Evolutionary conservation across 805 yeast species (phyloP), one percentile per base, ranked within the genome.

Genomic region (Brettanomyces bruxellensis): DNA sequence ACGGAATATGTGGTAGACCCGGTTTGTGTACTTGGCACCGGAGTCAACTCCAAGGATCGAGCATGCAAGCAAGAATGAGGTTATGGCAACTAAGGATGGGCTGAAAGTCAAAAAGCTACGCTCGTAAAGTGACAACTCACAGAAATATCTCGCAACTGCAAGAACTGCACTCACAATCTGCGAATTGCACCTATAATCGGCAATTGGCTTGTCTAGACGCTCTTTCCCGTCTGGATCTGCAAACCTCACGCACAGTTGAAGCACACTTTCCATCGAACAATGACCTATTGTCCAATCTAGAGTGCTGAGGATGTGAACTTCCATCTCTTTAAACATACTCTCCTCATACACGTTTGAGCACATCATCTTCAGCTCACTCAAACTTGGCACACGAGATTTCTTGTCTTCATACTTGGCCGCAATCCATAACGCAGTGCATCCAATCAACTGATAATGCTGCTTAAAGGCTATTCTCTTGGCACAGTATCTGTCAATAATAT

Each of bases 361-460:
- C 81, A 78, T 76, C 47, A 71, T 61, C 9, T 75, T 64, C 51
- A 78, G 62, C 54, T 78, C 83, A 43, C 70, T 66, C 43, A 78
- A 64, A 3, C 79, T 75, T 24, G 83, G 83, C 4, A 78, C 79
- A 46, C 82, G 64, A 42, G 71, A 67, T 59, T 78, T 78, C 55
- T 78, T 78, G 55, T 78, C 83, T 57, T 78, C 83, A 57, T 76
- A 78, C 56, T 91, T 91, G 25, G 96, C 82, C 2, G 96, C 87
- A 32, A 91, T 75, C 97, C 98, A 91, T 34, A 91, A 68, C 50
- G 96, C 87, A 4, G 96, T 87, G 50, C 95, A 85, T 32, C 95
- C 88, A 9, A 91, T 91, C 45, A 91, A 72, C 64, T 90, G 96
- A 50, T 87, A 81, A 65, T 90, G 98, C 48, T 86, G 90, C 53